Conservation (phyloP, 2,329 filamentous ascomycete genomes). For the Colletotrichum eremochloae region DNA sequence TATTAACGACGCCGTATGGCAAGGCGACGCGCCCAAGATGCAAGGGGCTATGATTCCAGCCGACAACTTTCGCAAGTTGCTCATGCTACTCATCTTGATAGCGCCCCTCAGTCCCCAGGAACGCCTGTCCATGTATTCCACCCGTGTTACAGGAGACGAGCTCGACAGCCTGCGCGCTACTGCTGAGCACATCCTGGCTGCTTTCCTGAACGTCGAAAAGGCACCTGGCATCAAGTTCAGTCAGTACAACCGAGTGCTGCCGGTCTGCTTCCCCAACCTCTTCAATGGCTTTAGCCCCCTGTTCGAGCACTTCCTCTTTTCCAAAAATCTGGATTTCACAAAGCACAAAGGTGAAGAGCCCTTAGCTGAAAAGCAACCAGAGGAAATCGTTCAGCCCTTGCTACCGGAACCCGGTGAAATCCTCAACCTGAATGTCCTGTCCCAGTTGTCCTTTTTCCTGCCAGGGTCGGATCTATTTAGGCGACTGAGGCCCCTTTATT, state of each 20-base stretch:
- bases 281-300: slow-evolving; percentile 77
- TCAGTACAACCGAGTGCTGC: slow-evolving; percentile 72
- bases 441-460: slow-evolving; percentile 81
- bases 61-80: slow-evolving; percentile 78
- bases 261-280: slow-evolving; percentile 72
- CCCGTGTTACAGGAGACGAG: slow-evolving; percentile 67
- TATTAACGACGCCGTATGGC: slow-evolving; percentile 71
- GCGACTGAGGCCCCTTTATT: slow-evolving; percentile 76
- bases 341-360: slow-evolving; percentile 58
- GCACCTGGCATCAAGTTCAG: slow-evolving; percentile 73
- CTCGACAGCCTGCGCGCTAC: slow-evolving; percentile 71
- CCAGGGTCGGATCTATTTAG: slow-evolving; percentile 74
- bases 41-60: slow-evolving; percentile 78
- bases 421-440: slow-evolving; percentile 73
- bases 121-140: slow-evolving; percentile 71
- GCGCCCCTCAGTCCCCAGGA: slow-evolving; percentile 76
- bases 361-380: slow-evolving; percentile 32
- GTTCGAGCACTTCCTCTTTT: slow-evolving; percentile 83
- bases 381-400: slow-evolving; percentile 60
- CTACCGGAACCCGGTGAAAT: slow-evolving; percentile 70
- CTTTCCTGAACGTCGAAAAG: slow-evolving; percentile 75
- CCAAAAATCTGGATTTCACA: slow-evolving; percentile 76
- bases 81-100: slow-evolving; percentile 77
- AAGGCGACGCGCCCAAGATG: slow-evolving; percentile 63
- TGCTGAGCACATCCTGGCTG: slow-evolving; percentile 74